A percentile compares a stretch with the other conserved stretches of the same genome.
phyloP scores from a whole-genome alignment of 192 early-diverging fungal genomes.

The Coemansia sp. region DNA sequence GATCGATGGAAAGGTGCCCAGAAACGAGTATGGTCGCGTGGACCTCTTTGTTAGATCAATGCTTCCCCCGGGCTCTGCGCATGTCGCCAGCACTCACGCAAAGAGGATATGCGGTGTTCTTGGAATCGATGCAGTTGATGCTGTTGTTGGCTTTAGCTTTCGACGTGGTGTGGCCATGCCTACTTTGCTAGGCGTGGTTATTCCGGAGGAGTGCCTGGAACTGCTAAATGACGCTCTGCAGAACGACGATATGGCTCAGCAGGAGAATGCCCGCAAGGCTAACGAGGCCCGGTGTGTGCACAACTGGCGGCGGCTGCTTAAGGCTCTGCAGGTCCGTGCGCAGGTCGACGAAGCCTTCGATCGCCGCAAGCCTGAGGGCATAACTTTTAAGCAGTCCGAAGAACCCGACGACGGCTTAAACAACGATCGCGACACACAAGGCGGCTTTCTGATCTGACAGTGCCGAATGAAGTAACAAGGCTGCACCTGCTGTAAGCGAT shows the following conservation, averaged over 20 bases:
- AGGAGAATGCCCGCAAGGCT: background rate
- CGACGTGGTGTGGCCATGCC: constrained; percentile 29
- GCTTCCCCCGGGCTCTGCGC: constrained; percentile 78
- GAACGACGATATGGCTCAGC: constrained; percentile 1
- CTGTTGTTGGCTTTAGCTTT: constrained; percentile 66
- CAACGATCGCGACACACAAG: constrained; percentile 16
- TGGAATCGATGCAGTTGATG: constrained; percentile 77
- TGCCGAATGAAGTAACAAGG: too few species aligned
- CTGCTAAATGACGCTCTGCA: constrained; percentile 37
- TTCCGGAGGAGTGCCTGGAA: constrained; percentile 17
- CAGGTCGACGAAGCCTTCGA: constrained; percentile 50
- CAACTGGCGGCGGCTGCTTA: constrained; percentile 34
- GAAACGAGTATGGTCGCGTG: constrained; percentile 79
- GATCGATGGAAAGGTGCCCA: constrained; percentile 72
- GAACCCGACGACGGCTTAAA: background rate
- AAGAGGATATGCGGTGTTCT: constrained; percentile 69
- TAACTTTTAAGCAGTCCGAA: constrained; percentile 1
- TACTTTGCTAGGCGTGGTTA: constrained; percentile 35
- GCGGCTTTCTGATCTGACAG: constrained; percentile 17
- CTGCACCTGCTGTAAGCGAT: too few species aligned
- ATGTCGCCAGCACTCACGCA: constrained; percentile 65
- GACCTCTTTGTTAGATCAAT: constrained; percentile 83
- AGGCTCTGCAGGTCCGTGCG: constrained; percentile 40
- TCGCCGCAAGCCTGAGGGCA: constrained; percentile 19
- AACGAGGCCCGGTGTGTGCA: constrained; percentile 25